Evolutionary conservation across 768 basidiomycete genomes (phyloP), one percentile per base, ranked within the genome.

Genomic region (Termitomyces sp.): DNA sequence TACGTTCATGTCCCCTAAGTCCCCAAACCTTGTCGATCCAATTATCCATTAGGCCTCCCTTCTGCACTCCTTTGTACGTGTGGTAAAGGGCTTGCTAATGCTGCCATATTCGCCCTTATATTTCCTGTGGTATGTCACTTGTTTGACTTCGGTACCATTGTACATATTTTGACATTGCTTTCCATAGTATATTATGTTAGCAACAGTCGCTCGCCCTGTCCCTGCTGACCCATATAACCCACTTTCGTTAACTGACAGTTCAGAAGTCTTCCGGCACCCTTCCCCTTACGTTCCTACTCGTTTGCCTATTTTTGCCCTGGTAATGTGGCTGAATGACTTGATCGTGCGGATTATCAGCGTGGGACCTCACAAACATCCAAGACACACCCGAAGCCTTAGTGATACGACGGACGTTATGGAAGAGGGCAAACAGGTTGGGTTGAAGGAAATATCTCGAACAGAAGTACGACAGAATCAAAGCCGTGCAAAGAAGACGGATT

Each of bases 201-300:
- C 92, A 13, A 88, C 87, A 76, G 81, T 87, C 60, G 86, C 91
- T 0, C 78, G 76, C 1, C 92, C 93, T 0, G 73, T 84, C 22
- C 93, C 93, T 0, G 62, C 76, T 26, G 87, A 94, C 67, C 92
- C 92, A 6, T 90, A 86, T 66, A 85, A 83, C 66, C 84, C 90
- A 2, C 68, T 70, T 14, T 70, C 72, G 38, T 70, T 57, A 45
- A 46, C 67, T 20, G 69, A 71, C 46, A 71, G 75, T 52, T 63
- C 66, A 49, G 78, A 80, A 48, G 56, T 65, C 16, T 72, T 84
- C 58, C 76, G 79, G 36, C 87, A 89, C 66, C 87, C 90, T 6
- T 89, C 87, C 32, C 89, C 90, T 1, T 84, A 85, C 64, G 64
- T 94, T 38, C 93, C 93, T 0, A 88, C 92, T 60, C 86, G 92